Evolutionary conservation across 2,329 filamentous ascomycete genomes (phyloP), one percentile per base, ranked within the genome.

Genomic region (Fusarium phyllophilum): DNA sequence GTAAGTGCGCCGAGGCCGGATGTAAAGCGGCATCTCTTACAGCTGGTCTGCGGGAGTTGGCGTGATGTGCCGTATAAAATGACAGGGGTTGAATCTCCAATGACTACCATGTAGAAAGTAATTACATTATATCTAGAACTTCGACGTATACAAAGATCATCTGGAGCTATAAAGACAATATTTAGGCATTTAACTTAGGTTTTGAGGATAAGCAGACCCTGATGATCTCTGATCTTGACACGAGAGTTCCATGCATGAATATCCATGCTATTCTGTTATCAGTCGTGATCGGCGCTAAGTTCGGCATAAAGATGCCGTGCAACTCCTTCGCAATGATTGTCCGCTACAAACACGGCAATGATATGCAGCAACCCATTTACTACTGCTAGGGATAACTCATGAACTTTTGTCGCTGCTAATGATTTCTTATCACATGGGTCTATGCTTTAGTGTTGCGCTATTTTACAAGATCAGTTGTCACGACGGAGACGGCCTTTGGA

Each of bases 261-360:
- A 41, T 12, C 33, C 13, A 31, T 33, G 29, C 29, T 39, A 31
- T 24, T 24, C 29, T 60, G 26, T 60, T 60, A 59, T 63, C 54
- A 44, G 49, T 44, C 59, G 31, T 5, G 59, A 57, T 34, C 33
- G 49, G 49, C 44, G 42, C 44, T 62, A 38, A 33, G 10, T 33
- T 62, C 59, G 60, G 60, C 60, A 63, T 45, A 48, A 48, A 60
- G n/a, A 59, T 63, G 60, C 60, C 60, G 60, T 63, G 54, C 51
- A 55, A 29, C 51, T 41, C 8, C 34, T 55, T 41, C 22, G 20
- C 29, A 41, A 12, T 17, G 58, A 34, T 15, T n/a, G 26, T 33
- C 34, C 17, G 14, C 29, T 34, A 34, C 60, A 1, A 60, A 63
- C 34, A 26, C 22, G 54, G 60, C 38, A 63, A 59, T 63, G 60